phyloP scores from a whole-genome alignment of 108 stramenopile species.

The Aurantiochytrium sp. region DNA sequence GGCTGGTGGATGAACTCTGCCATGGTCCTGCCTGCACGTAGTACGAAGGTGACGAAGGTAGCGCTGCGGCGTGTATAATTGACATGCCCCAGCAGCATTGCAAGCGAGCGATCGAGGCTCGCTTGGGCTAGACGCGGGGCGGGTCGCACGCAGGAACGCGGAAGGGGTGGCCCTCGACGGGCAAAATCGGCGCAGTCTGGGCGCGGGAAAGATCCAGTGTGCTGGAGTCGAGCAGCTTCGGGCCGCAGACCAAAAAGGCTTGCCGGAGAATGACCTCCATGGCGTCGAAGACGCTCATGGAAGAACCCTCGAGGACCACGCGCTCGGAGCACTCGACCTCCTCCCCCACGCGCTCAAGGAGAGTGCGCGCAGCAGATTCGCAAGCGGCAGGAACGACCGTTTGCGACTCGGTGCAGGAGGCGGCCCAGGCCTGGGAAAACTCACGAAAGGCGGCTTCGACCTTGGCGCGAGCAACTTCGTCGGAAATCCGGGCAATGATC shows the following conservation, averaged over 20 bases:
- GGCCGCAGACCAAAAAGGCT: background rate
- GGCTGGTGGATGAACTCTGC: too few relatives aligned
- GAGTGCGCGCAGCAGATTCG: background rate
- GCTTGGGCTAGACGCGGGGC: background rate
- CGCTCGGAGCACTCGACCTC: background rate
- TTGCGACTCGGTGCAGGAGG: background rate
- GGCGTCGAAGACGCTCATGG: background rate
- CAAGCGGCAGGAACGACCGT: background rate
- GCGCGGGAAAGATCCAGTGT: background rate
- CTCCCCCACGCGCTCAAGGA: background rate
- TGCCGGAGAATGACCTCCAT: background rate
- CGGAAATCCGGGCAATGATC: background rate
- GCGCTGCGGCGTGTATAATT: background rate
- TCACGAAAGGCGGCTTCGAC: background rate
- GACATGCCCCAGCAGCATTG: too few relatives aligned
- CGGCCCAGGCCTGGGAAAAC: background rate
- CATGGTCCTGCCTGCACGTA: too few relatives aligned
- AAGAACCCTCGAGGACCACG: background rate
- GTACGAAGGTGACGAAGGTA: background rate
- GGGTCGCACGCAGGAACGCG: background rate
- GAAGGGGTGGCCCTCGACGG: background rate
- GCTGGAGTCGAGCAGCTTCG: background rate
- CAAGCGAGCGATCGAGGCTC: too few relatives aligned
- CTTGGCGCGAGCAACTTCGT: background rate
- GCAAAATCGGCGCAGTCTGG: background rate